Percentiles rank a stretch among this genome's conserved stretches.
These are phyloP conservation scores for Aspergillus aculeatus DNA, from an alignment of 2,329 filamentous ascomycete species.

Conservation along the genomic window DNA sequence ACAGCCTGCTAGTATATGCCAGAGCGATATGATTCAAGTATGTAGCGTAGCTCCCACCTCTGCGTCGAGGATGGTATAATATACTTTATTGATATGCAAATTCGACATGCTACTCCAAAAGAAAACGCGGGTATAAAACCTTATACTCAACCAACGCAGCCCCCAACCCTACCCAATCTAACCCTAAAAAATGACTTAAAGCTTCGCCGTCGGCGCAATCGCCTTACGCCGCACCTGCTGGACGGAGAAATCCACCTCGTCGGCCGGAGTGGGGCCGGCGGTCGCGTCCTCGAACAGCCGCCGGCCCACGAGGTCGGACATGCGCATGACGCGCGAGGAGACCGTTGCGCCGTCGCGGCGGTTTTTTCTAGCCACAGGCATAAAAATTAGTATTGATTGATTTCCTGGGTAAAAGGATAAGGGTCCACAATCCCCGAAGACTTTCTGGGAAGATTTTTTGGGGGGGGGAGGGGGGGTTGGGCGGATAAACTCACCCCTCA, in stretches of 20 bases:
- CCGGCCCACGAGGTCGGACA: conserved; percentile 72
- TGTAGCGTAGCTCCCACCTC: too few species aligned
- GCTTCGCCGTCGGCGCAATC: conserved; percentile 34
- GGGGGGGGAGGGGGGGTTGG: background rate
- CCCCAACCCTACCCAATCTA: too few species aligned
- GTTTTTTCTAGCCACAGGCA: conserved; percentile 63
- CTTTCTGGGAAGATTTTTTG: too few species aligned
- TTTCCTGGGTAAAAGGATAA: too few species aligned
- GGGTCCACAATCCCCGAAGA: too few species aligned
- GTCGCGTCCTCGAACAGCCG: conserved; percentile 58
- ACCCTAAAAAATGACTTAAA: conserved; percentile 16
- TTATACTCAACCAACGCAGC: too few species aligned
- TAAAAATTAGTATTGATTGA: background rate
- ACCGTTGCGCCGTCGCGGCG: conserved; percentile 90
- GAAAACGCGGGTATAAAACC: too few species aligned
- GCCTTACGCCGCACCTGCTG: conserved; percentile 38
- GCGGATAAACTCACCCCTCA: conserved; percentile 63
- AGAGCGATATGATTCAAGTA: too few species aligned
- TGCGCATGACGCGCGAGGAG: conserved; percentile 71
- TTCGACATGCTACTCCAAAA: too few species aligned
- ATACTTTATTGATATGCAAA: too few species aligned
- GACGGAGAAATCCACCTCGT: conserved; percentile 33
- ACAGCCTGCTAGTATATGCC: too few species aligned
- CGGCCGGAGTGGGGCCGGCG: conserved; percentile 24
- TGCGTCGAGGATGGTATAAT: too few species aligned